Evolutionary conservation across 306 rosid genomes (phyloP).

Genomic region (Casuarina equisetifolia): DNA sequence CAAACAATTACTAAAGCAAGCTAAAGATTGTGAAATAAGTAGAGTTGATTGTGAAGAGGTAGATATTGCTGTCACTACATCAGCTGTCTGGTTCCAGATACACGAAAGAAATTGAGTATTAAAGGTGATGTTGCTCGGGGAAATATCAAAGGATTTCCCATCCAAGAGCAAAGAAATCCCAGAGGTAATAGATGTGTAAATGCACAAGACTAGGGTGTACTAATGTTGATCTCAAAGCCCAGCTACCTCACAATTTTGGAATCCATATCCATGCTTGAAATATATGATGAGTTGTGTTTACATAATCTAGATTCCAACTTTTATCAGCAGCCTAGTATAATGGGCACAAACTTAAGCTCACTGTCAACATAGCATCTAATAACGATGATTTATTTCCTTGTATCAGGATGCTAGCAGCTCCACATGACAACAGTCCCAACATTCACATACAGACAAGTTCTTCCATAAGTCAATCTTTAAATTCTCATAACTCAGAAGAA

Average conservation of each 20-base stretch:
- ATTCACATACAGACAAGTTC: background rate
- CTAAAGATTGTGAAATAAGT: background rate
- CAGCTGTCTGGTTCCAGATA: background rate
- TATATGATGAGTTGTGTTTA: background rate
- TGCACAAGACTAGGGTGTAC: background rate
- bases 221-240: background rate
- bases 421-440: background rate
- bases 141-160: background rate
- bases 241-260: background rate
- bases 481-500: background rate
- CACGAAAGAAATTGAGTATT: background rate
- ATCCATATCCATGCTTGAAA: background rate
- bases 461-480: background rate
- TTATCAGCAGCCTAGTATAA: too few relatives aligned
- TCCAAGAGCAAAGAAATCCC: background rate
- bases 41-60: background rate
- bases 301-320: too few relatives aligned
- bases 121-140: background rate
- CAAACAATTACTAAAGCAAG: background rate
- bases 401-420: background rate
- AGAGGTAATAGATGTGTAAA: background rate
- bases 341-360: too few relatives aligned
- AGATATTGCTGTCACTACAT: background rate
- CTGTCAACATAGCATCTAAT: too few relatives aligned
- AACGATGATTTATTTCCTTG: too few relatives aligned